Base-by-base conservation (phyloP, 225 moss, liverwort and hornwort species). In the Anthoceros angustus region DNA sequence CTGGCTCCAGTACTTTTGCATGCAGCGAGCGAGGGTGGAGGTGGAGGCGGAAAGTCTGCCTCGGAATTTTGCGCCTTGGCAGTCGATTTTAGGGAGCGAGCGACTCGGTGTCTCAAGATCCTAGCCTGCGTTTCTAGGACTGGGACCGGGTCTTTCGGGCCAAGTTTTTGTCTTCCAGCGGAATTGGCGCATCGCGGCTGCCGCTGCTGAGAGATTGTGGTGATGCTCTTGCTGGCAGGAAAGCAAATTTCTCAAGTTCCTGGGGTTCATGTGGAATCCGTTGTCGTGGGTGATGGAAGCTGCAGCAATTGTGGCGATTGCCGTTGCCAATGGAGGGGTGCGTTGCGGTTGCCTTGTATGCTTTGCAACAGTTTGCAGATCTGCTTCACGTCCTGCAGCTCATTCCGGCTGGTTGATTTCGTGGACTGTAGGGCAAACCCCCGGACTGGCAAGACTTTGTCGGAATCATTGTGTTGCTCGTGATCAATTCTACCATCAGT, bases 371-470 rank as follows among this genome's bases (percentile, higher is more conserved):
- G 8, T 45, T 45, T 45, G 8, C 14, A 8, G 8, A 8, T 45
- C 14, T 45, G 43, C 14, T 45, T 45, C 43, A 9, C 43, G 9
- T 45, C 43, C 9, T 14, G 9, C 43, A 8, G n/a, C n/a, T n/a
- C n/a, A n/a, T n/a, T n/a, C n/a, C 43, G 14, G 43, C 43, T 10
- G 49, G 49, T 50, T 50, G 20, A 14, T 20, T 43, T 43, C 43
- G 43, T 43, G 43, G 43, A 45, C 14, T 14, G 43, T 20, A 50
- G 49, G 20, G 20, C 15, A 4, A 50, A 3, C 49, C 49, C 4
- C 49, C 49, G 49, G 49, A 50, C 14, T 50, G 49, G 49, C 49
- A 50, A 50, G 49, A 50, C 49, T 50, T 50, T 16, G 49, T 50
- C 49, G 49, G 49, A 14, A 50, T 50, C 9, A 20, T 50, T 14